Evolutionary conservation across 768 basidiomycete genomes (phyloP), one percentile per base, ranked within the genome.

Genomic region (Pluteus cervinus): DNA sequence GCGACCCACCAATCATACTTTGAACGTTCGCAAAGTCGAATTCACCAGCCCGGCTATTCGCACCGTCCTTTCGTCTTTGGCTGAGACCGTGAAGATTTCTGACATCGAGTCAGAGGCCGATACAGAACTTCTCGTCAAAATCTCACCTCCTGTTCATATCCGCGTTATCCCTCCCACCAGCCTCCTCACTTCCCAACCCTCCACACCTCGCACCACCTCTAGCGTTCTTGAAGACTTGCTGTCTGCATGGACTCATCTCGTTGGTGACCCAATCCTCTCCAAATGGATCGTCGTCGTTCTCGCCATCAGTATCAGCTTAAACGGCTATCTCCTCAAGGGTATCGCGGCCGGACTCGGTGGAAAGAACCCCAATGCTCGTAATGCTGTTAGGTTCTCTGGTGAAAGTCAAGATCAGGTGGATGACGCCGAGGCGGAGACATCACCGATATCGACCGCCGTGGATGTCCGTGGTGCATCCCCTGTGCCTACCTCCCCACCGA

Each of bases 231-330:
- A 93, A 42, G 71, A 75, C 43, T 93, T 93, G 68, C 87, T 96
- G 86, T 76, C 77, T 29, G 73, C 76, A 3, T 97, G 93, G 93
- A 88, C 89, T 7, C 65, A 68, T 10, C 79, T 97, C 46, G 90
- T 97, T 35, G 91, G 91, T 24, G 94, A 99, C 53, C 94, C 94
- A 1, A 76, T 97, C 35, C 63, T 98, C 44, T 82, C 78, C 51
- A 98, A 98, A 65, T 93, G 89, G 86, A 92, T 98, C 54, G 87
- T 97, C 33, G 71, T 88, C 39, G 70, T 86, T 11, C 76, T 99
- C 16, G 85, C 80, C 3, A 73, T 94, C 42, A 86, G 83, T 42
- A 84, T 97, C 41, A 75, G 81, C 39, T 68, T 99, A 40, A 99
- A 99, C 45, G 93, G 92, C 3, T 97, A 89, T 54, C 70, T 97